Base-by-base conservation (phyloP, 2,329 filamentous ascomycete species). In the Coniochaeta sp. region DNA sequence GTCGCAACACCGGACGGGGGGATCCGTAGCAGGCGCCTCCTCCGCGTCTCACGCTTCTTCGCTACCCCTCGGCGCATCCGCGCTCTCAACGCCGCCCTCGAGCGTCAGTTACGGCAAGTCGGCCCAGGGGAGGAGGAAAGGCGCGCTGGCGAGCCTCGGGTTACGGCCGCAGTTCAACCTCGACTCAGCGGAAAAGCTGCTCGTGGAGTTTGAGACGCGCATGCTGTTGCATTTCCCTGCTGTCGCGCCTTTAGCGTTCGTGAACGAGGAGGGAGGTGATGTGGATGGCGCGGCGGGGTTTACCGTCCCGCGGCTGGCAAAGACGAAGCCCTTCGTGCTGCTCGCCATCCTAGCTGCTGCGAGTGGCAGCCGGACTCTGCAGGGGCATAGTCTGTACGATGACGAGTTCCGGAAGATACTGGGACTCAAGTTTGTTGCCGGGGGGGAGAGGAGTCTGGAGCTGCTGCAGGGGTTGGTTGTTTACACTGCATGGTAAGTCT, bases 321-420 rank as follows among this genome's bases (percentile, higher is more conserved):
- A 66, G 20, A 64, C 70, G 1, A 67, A 69, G 24, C 80, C 80
- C 0, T 81, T 82, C 57, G 64, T 82, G 16, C 61, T 83, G 31
- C 62, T 83, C 12, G 74, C 79, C 2, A 74, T 82, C 16, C 63
- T 83, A 1, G 73, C 78, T 2, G 71, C 74, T 1, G 73, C 75
- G 3, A 76, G 76, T 30, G 72, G 70, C 1, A 71, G 73, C 27
- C 49, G 59, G n/a, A 67, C 74, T n/a, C 59, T 77, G 20, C 75
- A 78, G 56, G 73, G 78, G 0, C 76, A 81, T 51, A 72, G 64
- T 13, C 65, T 78, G 3, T 80, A 83, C 42, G 79, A 82, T 26
- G 73, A 77, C 48, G 79, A 83, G 62, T 78, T 83, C 49, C 69
- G 78, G 27, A 81, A 80, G 58, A 70, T 79, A 0, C 57, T 82